These are phyloP conservation scores for Sphaceloma murrayae DNA, from an alignment of 2,329 filamentous ascomycete genomes.

Conservation along the genomic window DNA sequence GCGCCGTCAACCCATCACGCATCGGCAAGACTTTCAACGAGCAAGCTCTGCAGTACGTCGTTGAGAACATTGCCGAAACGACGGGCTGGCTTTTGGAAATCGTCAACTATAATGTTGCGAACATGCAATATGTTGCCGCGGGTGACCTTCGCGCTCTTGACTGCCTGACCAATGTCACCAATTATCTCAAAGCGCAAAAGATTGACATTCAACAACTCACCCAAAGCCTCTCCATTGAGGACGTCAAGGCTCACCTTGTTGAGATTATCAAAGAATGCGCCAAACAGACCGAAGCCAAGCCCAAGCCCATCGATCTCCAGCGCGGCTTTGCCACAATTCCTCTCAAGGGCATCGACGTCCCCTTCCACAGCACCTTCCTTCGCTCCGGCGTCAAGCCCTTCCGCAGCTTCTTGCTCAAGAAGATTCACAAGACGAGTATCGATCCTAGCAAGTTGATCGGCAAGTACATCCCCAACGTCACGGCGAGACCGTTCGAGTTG, in stretches of 20 bases:
- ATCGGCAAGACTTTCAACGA: constrained; percentile 99
- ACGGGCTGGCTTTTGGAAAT: constrained; percentile 96
- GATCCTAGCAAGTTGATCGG: constrained; percentile 93
- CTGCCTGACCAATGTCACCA: constrained; percentile 67
- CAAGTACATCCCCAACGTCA: constrained; percentile 99
- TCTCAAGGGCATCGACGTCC: constrained; percentile 92
- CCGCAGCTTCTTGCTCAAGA: constrained; percentile 96
- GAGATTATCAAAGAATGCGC: constrained; percentile 87
- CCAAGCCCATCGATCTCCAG: constrained; percentile 77
- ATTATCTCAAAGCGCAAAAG: constrained; percentile 93
- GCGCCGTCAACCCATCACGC: constrained; percentile 93
- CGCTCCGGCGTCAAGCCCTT: constrained; percentile 98
- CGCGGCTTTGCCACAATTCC: constrained; percentile 96
- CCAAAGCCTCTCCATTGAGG: constrained; percentile 74
- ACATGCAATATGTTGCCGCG: constrained; percentile 60
- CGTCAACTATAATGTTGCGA: constrained; percentile 82
- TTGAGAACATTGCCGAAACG: constrained; percentile 86
- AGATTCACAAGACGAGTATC: constrained; percentile 98
- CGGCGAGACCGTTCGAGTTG: constrained; percentile 85
- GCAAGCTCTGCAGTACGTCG: constrained; percentile 90
- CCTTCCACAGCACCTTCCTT: constrained; percentile 98
- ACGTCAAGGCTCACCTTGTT: constrained; percentile 79
- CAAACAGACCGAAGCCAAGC: constrained; percentile 79
- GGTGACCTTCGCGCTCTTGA: constrained; percentile 58
- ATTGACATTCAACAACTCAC: constrained; percentile 93